Conservation (phyloP, 2,329 filamentous ascomycete genomes). For the Phaeosphaeria sp. region DNA sequence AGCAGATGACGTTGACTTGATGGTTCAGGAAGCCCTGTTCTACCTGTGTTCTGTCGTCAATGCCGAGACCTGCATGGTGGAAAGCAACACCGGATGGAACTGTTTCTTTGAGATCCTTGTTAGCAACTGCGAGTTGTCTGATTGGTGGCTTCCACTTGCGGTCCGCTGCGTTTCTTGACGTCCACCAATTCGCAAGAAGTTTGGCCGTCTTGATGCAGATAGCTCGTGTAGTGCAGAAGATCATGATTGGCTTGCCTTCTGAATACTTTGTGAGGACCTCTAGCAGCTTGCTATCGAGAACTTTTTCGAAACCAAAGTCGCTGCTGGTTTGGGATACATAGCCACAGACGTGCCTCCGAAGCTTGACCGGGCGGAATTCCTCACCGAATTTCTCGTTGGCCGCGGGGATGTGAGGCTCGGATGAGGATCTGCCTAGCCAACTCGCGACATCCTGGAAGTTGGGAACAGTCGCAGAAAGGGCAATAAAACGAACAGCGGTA, state of each 20-base stretch:
- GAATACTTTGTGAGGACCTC: constrained; percentile 71
- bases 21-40: constrained; percentile 73
- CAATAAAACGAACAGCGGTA: constrained; percentile 77
- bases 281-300: constrained; percentile 69
- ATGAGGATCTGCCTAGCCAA: constrained; percentile 75
- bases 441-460: constrained; percentile 80
- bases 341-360: constrained; percentile 79
- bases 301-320: constrained; percentile 78
- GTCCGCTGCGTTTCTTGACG: constrained; percentile 55
- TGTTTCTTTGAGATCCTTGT: constrained; percentile 65
- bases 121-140: constrained; percentile 58
- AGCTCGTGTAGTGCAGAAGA: constrained; percentile 81
- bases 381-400: constrained; percentile 75
- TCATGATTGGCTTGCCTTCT: constrained; percentile 75
- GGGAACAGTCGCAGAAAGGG: constrained; percentile 82
- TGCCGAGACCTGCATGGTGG: constrained; percentile 78
- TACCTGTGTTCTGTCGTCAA: constrained; percentile 67
- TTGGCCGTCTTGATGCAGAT: constrained; percentile 73
- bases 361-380: constrained; percentile 77
- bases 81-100: constrained; percentile 72
- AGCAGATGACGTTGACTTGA: constrained; percentile 81
- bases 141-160: constrained; percentile 70
- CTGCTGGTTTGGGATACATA: constrained; percentile 66
- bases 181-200: constrained; percentile 71
- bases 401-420: constrained; percentile 68